Evolutionary conservation across 495 filamentous ascomycete genomes (phyloP).

Genomic region (Xylaria acuta): DNA sequence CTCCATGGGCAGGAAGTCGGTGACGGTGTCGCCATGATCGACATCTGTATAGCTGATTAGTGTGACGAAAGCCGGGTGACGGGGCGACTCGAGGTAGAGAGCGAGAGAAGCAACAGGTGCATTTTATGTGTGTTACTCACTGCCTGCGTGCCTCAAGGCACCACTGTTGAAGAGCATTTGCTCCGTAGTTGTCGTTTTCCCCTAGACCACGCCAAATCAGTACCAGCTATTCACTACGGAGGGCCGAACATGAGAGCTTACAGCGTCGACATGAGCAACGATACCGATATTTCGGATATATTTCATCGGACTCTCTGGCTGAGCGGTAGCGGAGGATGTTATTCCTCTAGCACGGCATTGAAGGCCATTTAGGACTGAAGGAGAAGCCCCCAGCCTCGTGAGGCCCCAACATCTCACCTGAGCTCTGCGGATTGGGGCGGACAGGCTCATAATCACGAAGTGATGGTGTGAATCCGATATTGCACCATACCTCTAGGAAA

Average conservation of each 20-base stretch:
- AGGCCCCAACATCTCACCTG: constrained; percentile 33
- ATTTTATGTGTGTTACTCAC: constrained; percentile 51
- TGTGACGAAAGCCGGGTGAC: not conserved
- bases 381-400: constrained; percentile 25
- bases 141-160: constrained; percentile 82
- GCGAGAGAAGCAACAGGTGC: not conserved
- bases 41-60: constrained; percentile 68
- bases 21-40: constrained; percentile 95
- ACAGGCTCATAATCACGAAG: constrained; percentile 38
- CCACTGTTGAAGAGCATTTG: constrained; percentile 99
- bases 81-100: not conserved
- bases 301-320: constrained; percentile 46
- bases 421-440: constrained; percentile 33
- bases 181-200: constrained; percentile 99
- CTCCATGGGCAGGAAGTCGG: constrained; percentile 96
- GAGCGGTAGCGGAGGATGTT: constrained; percentile 20
- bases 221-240: not conserved
- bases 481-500: constrained; percentile 12
- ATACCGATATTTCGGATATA: constrained; percentile 95
- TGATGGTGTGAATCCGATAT: not conserved
- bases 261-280: constrained; percentile 98
- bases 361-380: constrained; percentile 18
- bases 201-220: constrained; percentile 55
- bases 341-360: constrained; percentile 21
- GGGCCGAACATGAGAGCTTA: constrained; percentile 46